Base-by-base conservation (phyloP, 192 early-diverging fungal species). In the Coemansia sp. region DNA sequence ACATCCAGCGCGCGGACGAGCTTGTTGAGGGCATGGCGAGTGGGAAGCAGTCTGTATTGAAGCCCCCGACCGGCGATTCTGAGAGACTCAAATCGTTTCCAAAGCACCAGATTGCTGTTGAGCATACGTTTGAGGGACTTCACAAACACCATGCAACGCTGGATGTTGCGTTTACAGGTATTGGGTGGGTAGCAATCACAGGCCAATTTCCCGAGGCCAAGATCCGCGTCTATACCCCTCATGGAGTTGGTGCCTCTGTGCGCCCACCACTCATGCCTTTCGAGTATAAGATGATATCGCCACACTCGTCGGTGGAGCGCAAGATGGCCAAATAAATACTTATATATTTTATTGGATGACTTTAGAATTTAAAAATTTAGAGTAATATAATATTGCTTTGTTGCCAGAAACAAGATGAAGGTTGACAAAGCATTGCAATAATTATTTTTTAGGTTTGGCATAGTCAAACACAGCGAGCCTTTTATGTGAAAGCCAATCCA, bases 251-350 rank as follows among this genome's bases (percentile, higher is more conserved):
- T 6, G 85, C 82, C 20, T 74, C 63, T 43, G 45, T 85, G 13
- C 74, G 89, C 20, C 78, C 86, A 19, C 79, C 89, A n/a, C 75
- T 90, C 42, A 70, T 90, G 69, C 89, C 89, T 7, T 88, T 83
- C 56, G 88, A 89, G 79, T 90, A 81, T 63, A 75, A 79, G 43
- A 63, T 57, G 45, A 61, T 73, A 37, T 64, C 79, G 12, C 64
- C 71, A 1, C 79, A 75, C 65, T 76, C 69, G 58, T 72, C 79
- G 8, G 70, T 40, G 56, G 48, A 58, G 48, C 79, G 79, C 64
- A 82, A 82, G 48, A 82, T 70, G 20, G 74, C 79, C 44, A 76
- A 68, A 41, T 82, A 74, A 61, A 50, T 56, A 19, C 22, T 56
- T 37, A 25, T 56, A 14, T 11, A 14, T 13, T 56, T 56, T 56